phyloP scores from a whole-genome alignment of 1,284 basidiomycete genomes.

The Microbotryomycetes sp. region DNA sequence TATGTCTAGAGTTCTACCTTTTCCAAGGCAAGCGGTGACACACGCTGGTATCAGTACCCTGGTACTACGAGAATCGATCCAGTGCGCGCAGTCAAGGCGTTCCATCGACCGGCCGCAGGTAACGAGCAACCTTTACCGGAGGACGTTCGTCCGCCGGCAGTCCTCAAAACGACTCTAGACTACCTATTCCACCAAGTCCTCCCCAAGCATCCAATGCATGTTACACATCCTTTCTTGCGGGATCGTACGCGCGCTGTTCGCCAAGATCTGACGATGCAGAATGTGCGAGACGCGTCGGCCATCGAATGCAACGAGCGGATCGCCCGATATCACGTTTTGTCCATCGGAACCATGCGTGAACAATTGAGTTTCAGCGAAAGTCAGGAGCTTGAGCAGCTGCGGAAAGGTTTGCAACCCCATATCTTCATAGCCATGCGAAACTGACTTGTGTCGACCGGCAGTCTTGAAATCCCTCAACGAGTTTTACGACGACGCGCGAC shows the following conservation, averaged over 20 bases:
- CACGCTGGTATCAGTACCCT: conserved; percentile 42
- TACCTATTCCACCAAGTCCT: conserved; percentile 84
- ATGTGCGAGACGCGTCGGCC: conserved; percentile 64
- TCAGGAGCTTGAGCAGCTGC: conserved; percentile 78
- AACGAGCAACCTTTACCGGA: conserved; percentile 79
- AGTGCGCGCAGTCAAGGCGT: conserved; percentile 82
- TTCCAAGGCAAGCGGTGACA: not conserved
- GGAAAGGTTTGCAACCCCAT: conserved; percentile 56
- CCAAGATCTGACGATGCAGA: conserved; percentile 92
- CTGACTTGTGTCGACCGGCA: conserved; percentile 42
- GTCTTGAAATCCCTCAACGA: conserved; percentile 85
- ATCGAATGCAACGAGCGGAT: conserved; percentile 91
- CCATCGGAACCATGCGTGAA: conserved; percentile 58
- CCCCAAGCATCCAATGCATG: conserved; percentile 54
- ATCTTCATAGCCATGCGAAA: not conserved
- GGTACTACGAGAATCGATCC: conserved; percentile 65
- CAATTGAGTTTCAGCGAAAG: conserved; percentile 57
- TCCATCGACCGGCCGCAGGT: conserved; percentile 81
- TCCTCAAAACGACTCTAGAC: conserved; percentile 82
- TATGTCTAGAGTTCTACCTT: conserved; percentile 44
- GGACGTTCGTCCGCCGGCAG: conserved; percentile 77
- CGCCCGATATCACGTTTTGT: conserved; percentile 85
- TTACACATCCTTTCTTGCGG: conserved; percentile 76
- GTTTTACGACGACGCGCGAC: conserved; percentile 77
- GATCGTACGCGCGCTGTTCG: conserved; percentile 86